Evolutionary conservation across 2,329 filamentous ascomycete species (phyloP), one percentile per base, ranked within the genome.

Genomic region (Colletotrichum coccodes): DNA sequence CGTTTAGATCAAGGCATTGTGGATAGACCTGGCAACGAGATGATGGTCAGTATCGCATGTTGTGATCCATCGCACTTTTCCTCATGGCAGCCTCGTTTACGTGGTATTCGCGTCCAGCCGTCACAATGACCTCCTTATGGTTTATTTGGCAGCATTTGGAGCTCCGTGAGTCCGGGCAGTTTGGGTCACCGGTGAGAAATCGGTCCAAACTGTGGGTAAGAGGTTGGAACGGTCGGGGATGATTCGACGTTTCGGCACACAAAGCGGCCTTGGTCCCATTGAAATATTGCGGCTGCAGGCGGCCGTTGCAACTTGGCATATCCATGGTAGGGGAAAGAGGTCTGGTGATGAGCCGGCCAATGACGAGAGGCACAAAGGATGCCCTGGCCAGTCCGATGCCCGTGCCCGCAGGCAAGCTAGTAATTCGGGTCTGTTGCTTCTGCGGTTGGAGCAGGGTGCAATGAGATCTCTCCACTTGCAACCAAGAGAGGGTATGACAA

Each of bases 261-360:
- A 32, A 40, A 32, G 57, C 40, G 59, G 47, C 21, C 49, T 57
- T 40, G 30, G 58, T 63, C 62, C 64, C 63, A 54, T 42, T 46
- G 23, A 62, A 44, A 16, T 68, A 36, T 46, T 62, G 57, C 63
- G 46, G 67, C 67, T 68, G 67, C 67, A 67, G 63, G 57, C 57
- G 63, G 44, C 67, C 63, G 67, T 70, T 70, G 44, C 42, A 65
- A 56, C 61, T 66, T 65, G 61, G 60, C 49, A 69, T 56, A 69
- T 26, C 61, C 61, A 69, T 68, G 66, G 62, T 28, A 54, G 34
- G 32, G 44, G 47, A 28, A 44, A 9, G 42, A 66, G 49, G 42
- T 54, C 54, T 60, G 42, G 61, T 49, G 32, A 46, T n/a, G 32
- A 50, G 21, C 36, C 16, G 56, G 47, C 66, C 66, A 69, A 69